Evolutionary conservation across 768 basidiomycete genomes (phyloP).

Genomic region (Rossbeevera mucosa): DNA sequence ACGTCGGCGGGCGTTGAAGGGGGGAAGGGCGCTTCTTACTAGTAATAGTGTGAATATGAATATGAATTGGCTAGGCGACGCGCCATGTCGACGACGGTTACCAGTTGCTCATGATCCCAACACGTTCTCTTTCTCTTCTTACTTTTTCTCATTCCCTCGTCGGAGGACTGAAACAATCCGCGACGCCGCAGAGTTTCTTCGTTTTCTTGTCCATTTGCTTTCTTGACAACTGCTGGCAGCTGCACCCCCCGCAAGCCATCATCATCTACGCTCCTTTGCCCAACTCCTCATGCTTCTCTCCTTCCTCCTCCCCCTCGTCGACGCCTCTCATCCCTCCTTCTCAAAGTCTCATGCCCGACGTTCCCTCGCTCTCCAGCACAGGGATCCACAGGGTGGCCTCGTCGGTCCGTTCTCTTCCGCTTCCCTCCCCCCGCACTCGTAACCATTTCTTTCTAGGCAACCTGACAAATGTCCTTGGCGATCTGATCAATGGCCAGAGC

Average conservation of each 20-base stretch:
- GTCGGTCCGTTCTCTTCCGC: conserved; percentile 8
- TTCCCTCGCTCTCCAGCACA: conserved; percentile 15
- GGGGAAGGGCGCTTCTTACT: too few relatives aligned
- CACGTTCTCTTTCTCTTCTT: neutral
- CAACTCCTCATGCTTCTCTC: conserved; percentile 21
- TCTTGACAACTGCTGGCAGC: neutral
- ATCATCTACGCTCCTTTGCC: conserved; percentile 39
- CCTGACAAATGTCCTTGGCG: conserved; percentile 1
- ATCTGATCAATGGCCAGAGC: neutral
- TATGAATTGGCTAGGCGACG: neutral
- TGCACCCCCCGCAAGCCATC: conserved; percentile 7
- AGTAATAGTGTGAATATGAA: too few relatives aligned
- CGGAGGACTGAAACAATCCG: neutral
- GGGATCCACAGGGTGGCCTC: conserved; percentile 18
- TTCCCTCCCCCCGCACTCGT: neutral
- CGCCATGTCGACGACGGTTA: neutral
- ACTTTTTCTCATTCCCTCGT: conserved; percentile 1
- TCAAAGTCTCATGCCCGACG: conserved; percentile 34
- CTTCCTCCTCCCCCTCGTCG: conserved; percentile 22
- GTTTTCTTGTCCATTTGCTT: neutral
- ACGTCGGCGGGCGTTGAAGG: too few relatives aligned
- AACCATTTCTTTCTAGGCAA: neutral
- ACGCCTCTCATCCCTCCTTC: conserved; percentile 39
- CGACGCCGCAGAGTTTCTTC: neutral
- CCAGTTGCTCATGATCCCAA: neutral